Evolutionary conservation across 345 rosid species (phyloP), one percentile per base, ranked within the genome.

Genomic region (Psidium guajava): DNA sequence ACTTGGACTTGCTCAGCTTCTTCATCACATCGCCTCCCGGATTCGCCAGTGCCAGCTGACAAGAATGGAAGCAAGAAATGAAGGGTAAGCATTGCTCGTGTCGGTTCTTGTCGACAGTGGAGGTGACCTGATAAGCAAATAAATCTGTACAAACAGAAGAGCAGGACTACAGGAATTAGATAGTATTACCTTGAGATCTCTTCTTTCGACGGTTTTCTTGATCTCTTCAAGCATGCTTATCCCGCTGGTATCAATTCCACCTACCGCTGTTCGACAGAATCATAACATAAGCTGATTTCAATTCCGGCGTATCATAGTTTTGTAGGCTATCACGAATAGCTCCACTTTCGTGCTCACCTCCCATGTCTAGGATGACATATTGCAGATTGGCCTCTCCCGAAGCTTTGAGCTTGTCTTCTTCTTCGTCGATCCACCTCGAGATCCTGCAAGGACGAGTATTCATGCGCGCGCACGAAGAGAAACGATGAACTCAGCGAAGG

Each of bases 191-290:
- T 94, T 90, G 27, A 96, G 87, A 54, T 87, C 97, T 84, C 94
- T 92, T 89, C 96, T 91, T 42, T 90, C 95, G 0, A 87, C 27
- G 54, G 82, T 81, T 86, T 93, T 94, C 90, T 91, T 92, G 32
- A 91, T 85, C 88, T 95, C 99, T 82, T 95, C 98, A n/a, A 96
- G 90, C 99, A 94, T 96, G 93, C 98, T 91, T 85, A 96, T 87
- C n/a, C 99, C 99, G 86, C 99, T 96, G 44, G 99, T 94, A 89
- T 96, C 99, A 47, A 95, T 96, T 90, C 93, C 95, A 44, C 98
- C 98, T 84, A 96, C 95, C 85, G 93, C 98, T 96, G 92, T 24
- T 54, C 58, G 14, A 69, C 25, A 69, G 5, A 16, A 69, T 36
- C 14, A 36, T 32, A 9, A 9, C 3, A 69, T 36, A 69, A 32